Evolutionary conservation across 1,139 yeast genomes (phyloP).

Genomic region (Suhomyces yuchorum): DNA sequence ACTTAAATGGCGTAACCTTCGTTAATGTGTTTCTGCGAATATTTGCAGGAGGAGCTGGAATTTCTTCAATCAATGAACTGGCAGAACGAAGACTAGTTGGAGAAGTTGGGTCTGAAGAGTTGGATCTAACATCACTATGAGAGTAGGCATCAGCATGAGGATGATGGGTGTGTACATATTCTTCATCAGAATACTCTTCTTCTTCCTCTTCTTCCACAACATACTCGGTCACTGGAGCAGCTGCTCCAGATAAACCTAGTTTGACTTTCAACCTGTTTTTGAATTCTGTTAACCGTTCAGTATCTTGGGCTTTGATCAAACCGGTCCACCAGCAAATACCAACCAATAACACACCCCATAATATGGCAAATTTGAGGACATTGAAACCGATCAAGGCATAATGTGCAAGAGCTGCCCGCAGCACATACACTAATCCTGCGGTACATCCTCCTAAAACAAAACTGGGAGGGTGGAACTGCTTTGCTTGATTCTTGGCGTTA

Average conservation of each 20-base stretch:
- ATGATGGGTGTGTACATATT: background rate
- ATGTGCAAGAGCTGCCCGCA: conserved; percentile 25
- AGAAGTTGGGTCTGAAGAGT: conserved; percentile 2
- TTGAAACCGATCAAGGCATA: conserved; percentile 25
- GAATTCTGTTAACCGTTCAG: conserved; percentile 16
- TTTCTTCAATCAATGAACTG: conserved; percentile 4
- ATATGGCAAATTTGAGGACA: conserved; percentile 26
- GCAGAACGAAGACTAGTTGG: conserved; percentile 3
- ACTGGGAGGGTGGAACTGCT: conserved; percentile 34
- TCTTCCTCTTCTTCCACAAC: conserved; percentile 7
- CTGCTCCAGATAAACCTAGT: conserved; percentile 9
- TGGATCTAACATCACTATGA: conserved; percentile 4
- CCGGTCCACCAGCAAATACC: conserved; percentile 37
- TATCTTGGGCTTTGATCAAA: conserved; percentile 27
- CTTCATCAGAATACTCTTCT: conserved; percentile 12
- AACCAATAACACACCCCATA: conserved; percentile 32
- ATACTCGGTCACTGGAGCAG: background rate
- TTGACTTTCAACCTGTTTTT: conserved; percentile 13
- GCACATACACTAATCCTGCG: conserved; percentile 23
- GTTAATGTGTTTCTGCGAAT: conserved; percentile 25
- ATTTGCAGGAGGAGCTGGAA: conserved; percentile 14
- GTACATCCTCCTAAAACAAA: conserved; percentile 33
- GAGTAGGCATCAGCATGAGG: background rate
- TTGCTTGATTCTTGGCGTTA: conserved; percentile 9
- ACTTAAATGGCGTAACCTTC: conserved; percentile 28